Base-by-base conservation (phyloP, 306 rosid species). In the Malus orientalis region DNA sequence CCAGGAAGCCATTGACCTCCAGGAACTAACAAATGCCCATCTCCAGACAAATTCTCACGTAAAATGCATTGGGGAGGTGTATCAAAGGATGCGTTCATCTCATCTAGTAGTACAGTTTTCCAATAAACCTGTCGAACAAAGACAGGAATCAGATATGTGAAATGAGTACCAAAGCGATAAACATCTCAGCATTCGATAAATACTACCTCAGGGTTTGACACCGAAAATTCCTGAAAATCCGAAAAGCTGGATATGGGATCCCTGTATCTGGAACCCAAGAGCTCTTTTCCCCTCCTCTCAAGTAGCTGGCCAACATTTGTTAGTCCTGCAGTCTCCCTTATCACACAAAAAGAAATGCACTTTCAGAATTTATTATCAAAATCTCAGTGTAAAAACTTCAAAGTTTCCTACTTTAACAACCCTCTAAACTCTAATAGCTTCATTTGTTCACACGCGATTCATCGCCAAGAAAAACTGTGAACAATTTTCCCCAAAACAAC, bases 1-100 rank as follows among this genome's bases (percentile, higher is more conserved):
- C 93, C 91, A 20, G 97, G 96, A 76, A 95, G 96, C 97, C 98
- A 95, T 76, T 87, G 85, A 67, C 93, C 96, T 69, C 93, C 92
- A 11, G 93, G 92, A 74, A 76, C 57, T 13, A 87, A 70, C 22
- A 71, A 66, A 11, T 80, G 77, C 75, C 66, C 76, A 20, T 84
- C 89, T n/a, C 81, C 80, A 15, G 84, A 27, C 29, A 71, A 38
- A 69, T 78, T 62, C 73, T 89, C 91, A 25, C 73, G 82, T 63
- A 95, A 79, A 84, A 95, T 90, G 72, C 98, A 87, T 70, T 83
- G 81, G 8, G 97, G 97, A 69, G 88, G 89, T 70, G 57, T 78
- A 23, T 89, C 83, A 87, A 95, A 95, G 19, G 82, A 80, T 76
- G 87, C 73, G 47, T 83, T 67, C 88, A 95, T 85, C 84, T 92